Conservation (phyloP, 805 yeast species). For the Nakazawaea ishiwadae region DNA sequence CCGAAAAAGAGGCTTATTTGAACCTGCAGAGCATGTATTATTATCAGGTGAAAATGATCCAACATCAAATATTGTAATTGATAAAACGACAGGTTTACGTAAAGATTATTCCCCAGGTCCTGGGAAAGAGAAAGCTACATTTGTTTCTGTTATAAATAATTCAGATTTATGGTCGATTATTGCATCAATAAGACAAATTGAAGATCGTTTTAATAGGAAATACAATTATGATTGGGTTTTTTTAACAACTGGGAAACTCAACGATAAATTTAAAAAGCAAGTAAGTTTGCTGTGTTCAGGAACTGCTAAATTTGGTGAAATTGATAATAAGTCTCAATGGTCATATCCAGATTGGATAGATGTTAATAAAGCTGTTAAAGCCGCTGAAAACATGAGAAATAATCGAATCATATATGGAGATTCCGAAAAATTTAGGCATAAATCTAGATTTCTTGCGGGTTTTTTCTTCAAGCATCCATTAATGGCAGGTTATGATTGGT, state of each 20-base stretch:
- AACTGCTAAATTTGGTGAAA: conserved; percentile 66
- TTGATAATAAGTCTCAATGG: conserved; percentile 89
- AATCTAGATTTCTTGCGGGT: conserved; percentile 92
- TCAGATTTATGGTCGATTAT: conserved; percentile 59
- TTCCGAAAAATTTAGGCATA: conserved; percentile 71
- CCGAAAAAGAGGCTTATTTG: no score
- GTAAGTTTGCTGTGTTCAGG: conserved; percentile 75
- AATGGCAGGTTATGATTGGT: conserved; percentile 72
- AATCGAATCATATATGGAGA: conserved; percentile 58
- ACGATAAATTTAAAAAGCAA: conserved; percentile 86
- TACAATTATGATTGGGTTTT: conserved; percentile 94
- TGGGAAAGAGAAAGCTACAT: conserved; percentile 61
- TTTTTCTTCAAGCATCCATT: conserved; percentile 79
- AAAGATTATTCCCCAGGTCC: conserved; percentile 9
- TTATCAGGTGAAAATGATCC: no score
- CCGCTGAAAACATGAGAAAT: conserved; percentile 47
- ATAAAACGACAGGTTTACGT: conserved; percentile 6
- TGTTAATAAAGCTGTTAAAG: conserved; percentile 54
- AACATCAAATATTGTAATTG: no score
- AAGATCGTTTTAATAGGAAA: conserved; percentile 84
- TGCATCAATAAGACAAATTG: conserved; percentile 69
- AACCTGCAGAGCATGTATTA: no score
- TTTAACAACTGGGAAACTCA: conserved; percentile 81
- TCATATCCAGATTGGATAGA: conserved; percentile 82
- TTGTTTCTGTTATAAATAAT: conserved; percentile 80